Percentiles rank a stretch among this genome's conserved stretches.
Evolutionary conservation across 768 basidiomycete species (phyloP).

Genomic region (Dentipellis sp.): DNA sequence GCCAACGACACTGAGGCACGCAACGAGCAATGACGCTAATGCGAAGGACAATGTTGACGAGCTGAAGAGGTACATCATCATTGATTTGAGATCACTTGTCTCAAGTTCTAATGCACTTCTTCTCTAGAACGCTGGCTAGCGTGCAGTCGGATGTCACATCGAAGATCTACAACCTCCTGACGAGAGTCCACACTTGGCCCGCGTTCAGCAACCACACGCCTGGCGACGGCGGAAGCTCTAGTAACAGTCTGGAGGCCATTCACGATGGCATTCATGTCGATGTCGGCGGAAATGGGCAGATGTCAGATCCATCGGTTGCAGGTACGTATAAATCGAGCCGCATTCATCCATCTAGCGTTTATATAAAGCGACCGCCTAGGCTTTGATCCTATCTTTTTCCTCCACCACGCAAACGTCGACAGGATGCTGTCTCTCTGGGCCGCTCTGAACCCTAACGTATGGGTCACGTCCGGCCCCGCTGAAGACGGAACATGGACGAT

Average conservation of each 20-base stretch:
- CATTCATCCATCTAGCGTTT: constrained; percentile 11
- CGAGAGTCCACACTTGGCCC: constrained; percentile 29
- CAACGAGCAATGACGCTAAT: not conserved
- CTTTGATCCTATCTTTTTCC: constrained; percentile 45
- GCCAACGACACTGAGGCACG: constrained; percentile 7
- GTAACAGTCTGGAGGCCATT: constrained; percentile 41
- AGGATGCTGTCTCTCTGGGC: constrained; percentile 43
- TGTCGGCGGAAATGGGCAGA: constrained; percentile 16
- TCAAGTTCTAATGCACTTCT: not conserved
- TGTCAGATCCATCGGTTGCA: constrained; percentile 19
- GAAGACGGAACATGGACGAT: constrained; percentile 11
- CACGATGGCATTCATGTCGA: constrained; percentile 35
- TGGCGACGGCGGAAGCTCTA: constrained; percentile 27
- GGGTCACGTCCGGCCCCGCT: constrained; percentile 23
- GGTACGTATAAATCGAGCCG: constrained; percentile 33
- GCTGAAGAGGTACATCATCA: constrained; percentile 20
- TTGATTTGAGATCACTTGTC: not conserved
- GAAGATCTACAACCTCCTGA: constrained; percentile 24
- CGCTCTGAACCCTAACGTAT: constrained; percentile 32
- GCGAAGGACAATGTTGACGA: constrained; percentile 18
- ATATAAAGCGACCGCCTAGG: constrained; percentile 16
- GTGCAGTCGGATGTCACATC: constrained; percentile 5
- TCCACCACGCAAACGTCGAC: constrained; percentile 47
- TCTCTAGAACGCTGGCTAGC: constrained; percentile 3
- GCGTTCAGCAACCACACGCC: constrained; percentile 38